Base-by-base conservation (phyloP, 1,139 yeast species). In the Taphrina sp. region DNA sequence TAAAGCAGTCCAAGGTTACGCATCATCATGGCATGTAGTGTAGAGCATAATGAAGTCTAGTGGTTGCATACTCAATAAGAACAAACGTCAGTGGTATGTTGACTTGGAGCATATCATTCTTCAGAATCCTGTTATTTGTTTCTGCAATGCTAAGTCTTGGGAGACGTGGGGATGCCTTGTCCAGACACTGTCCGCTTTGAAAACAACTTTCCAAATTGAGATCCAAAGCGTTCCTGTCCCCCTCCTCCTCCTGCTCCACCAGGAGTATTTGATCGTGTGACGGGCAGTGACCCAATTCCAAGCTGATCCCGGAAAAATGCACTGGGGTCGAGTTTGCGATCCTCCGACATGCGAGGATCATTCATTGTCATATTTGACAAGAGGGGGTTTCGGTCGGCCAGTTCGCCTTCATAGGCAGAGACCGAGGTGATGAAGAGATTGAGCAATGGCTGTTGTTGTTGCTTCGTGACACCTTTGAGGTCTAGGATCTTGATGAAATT, bases 401-500 rank as follows among this genome's bases (percentile, higher is more conserved):
- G 19, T n/a, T 43, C 47, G 28, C 47, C 38, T 5, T 43, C 47
- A 34, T 45, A 36, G 17, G 41, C 16, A 16, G 23, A 42, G 14
- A 36, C 19, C 16, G 42, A 14, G n/a, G 42, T 24, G 41, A 35
- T 42, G 44, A 52, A 52, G 5, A 22, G 22, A 23, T 52, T 44
- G 14, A 52, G 31, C 7, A 52, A 26, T 10, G 47, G 43, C n/a
- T 28, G 49, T 19, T 51, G 56, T 16, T 51, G 51, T n/a, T 41
- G 34, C 35, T 52, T 52, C 12, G 49, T 34, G 14, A 56, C 49
- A 8, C 57, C 83, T 68, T 85, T 86, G 60, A 86, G 73, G 31
- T 75, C 78, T 56, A 87, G 72, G 3, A 87, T 72, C 65, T 85
- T 86, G 59, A 70, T 67, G 65, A 86, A 86, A 64, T 87, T 87